Evolutionary conservation across 768 basidiomycete genomes (phyloP), one percentile per base, ranked within the genome.

Genomic region (Leucocoprinus leucothites): DNA sequence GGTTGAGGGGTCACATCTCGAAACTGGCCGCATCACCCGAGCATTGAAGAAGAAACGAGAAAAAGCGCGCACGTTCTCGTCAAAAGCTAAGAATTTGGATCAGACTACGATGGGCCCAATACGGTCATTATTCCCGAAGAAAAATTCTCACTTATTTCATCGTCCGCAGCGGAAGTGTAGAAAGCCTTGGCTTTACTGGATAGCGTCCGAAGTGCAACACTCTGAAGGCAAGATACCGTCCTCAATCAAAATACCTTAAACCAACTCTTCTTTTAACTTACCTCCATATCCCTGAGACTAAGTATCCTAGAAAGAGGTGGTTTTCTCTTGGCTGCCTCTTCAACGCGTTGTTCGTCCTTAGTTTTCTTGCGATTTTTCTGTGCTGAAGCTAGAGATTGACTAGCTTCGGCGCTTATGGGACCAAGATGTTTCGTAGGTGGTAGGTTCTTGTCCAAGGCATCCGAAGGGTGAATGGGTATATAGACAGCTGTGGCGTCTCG

Each of bases 101-200:
- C 61, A 35, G 11, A 13, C 7, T 11, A 31, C 31, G 31, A 18
- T 13, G 25, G 8, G 31, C 11, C 46, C 18, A 5, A 31, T 31
- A 31, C 6, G 11, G 11, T n/a, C 21, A 16, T 8, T 41, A 36
- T 31, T 31, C 6, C 31, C 6, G 3, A 42, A 24, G 21, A 18
- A n/a, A n/a, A n/a, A n/a, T 11, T 31, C 73, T 84, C 68, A 93
- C 92, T 74, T 60, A 87, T 80, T 64, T 89, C 86, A 63, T 95
- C 93, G 64, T 97, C 94, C 1, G 91, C 77, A 8, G 91, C 89
- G 21, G 92, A 94, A 4, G 84, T 81, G 69, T 94, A 94, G 69
- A 94, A 94, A 2, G 91, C 85, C 64, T 84, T 76, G 1, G 91
- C 91, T 60, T 85, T 89, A 64, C 83, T 76, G 2, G 85, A 82